A percentile compares a stretch with the other conserved stretches of the same genome.
Evolutionary conservation across 1,139 yeast species (phyloP).

Genomic region (Geotrichum histeridarum): DNA sequence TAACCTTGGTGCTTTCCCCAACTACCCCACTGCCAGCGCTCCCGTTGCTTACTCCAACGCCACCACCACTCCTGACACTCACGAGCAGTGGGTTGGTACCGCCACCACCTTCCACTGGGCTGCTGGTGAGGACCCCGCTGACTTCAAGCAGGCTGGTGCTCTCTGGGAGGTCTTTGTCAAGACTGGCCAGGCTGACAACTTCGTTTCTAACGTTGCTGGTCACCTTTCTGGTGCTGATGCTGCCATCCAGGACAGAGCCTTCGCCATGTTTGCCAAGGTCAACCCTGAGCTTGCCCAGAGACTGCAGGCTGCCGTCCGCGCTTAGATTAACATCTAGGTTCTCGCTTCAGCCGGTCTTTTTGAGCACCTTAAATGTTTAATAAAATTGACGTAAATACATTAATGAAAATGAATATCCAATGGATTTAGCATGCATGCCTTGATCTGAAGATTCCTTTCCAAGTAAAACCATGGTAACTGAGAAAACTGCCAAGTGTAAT

Average conservation of each 20-base stretch:
- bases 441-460: no score
- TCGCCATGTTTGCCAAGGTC: conserved; percentile 72
- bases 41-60: conserved; percentile 47
- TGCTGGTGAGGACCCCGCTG: conserved; percentile 54
- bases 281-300: conserved; percentile 56
- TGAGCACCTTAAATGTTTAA: no score
- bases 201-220: conserved; percentile 77
- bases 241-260: conserved; percentile 72
- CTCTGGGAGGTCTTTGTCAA: conserved; percentile 71
- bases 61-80: conserved; percentile 49
- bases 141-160: conserved; percentile 63
- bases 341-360: no score
- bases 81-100: conserved; percentile 85
- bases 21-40: conserved; percentile 45
- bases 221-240: conserved; percentile 70
- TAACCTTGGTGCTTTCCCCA: conserved; percentile 80
- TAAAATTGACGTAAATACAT: no score
- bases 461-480: no score
- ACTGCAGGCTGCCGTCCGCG: conserved; percentile 43
- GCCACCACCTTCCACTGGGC: conserved; percentile 85
- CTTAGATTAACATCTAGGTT: no score
- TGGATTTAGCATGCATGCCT: no score
- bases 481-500: no score
- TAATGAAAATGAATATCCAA: no score
- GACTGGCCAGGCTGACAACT: conserved; percentile 62